These are phyloP conservation scores for Xylariaceae sp. DNA, from an alignment of 2,329 filamentous ascomycete genomes.

Conservation along the genomic window DNA sequence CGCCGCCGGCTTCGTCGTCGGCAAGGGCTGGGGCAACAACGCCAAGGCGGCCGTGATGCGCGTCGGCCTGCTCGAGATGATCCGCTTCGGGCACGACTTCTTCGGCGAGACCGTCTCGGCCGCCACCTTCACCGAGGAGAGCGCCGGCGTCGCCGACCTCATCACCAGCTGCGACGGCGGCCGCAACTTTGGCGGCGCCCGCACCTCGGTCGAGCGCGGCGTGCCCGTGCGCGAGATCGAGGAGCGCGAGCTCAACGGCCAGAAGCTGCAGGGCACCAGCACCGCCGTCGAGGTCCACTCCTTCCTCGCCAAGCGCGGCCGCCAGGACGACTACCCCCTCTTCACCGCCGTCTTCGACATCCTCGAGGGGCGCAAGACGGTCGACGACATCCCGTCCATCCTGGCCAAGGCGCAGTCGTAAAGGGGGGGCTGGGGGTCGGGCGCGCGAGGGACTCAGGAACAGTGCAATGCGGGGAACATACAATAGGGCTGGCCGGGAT, in stretches of 20 bases:
- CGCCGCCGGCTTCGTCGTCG: slow-evolving; percentile 90
- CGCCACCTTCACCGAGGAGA: slow-evolving; percentile 93
- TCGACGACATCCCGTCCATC: slow-evolving; percentile 72
- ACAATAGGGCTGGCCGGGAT: too few species aligned
- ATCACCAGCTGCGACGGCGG: slow-evolving; percentile 92
- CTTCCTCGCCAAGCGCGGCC: slow-evolving; percentile 71
- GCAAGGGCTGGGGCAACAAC: slow-evolving; percentile 95
- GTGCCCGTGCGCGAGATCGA: slow-evolving; percentile 83
- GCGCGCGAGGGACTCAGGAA: too few species aligned
- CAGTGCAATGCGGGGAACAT: too few species aligned
- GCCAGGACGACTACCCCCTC: slow-evolving; percentile 79
- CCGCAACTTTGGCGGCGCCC: slow-evolving; percentile 90
- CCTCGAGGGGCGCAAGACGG: slow-evolving; percentile 65
- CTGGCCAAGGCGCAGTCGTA: slow-evolving; percentile 31
- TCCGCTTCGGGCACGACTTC: slow-evolving; percentile 90
- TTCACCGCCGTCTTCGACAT: slow-evolving; percentile 87
- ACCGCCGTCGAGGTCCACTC: slow-evolving; percentile 87
- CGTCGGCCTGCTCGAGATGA: slow-evolving; percentile 91
- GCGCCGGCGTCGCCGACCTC: slow-evolving; percentile 87
- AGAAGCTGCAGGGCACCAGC: slow-evolving; percentile 93
- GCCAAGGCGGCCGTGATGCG: slow-evolving; percentile 99
- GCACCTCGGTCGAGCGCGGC: slow-evolving; percentile 73
- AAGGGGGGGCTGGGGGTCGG: too few species aligned
- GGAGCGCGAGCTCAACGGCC: slow-evolving; percentile 82
- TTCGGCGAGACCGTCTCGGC: slow-evolving; percentile 75